Base-by-base conservation (phyloP, 2,329 filamentous ascomycete genomes). In the Cercospora sp. region DNA sequence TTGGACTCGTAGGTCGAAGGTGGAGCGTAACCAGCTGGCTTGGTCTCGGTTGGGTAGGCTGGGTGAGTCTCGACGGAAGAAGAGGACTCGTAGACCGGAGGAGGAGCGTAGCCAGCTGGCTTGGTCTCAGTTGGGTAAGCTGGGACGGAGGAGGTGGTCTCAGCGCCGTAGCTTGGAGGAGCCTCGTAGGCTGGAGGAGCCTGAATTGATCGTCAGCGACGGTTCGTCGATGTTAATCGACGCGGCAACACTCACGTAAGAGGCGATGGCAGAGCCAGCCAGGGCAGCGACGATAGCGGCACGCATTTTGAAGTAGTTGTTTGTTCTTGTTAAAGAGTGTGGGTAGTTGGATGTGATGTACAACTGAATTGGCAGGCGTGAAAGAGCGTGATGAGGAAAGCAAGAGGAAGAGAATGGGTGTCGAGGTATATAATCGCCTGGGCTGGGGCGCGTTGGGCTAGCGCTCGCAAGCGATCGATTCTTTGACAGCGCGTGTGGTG, bases 221-320 rank as follows among this genome's bases (percentile, higher is more conserved):
- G 36, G 36, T 42, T 3, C 16, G 36, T n/a, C n/a, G 36, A n/a
- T 42, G 3, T n/a, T 42, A 6, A 42, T n/a, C 5, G 36, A 42
- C 1, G 36, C 28, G 23, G 9, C 13, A 31, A 26, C 5, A 61
- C 64, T 40, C 59, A 66, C 55, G 57, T 61, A 61, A 68, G 81
- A 73, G 74, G 79, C 79, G 68, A 78, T 58, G 72, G 77, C 81
- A 73, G 78, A 79, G 71, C 69, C 73, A 66, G 79, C 81, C 67
- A 82, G 74, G 73, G 79, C 79, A 65, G 72, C 71, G 63, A 73
- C 64, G 64, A 69, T 66, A 20, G 67, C 63, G 69, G 71, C 73
- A 80, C 82, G 83, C 84, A 85, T 85, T 53, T 71, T 71, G 65
- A 51, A 51, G 61, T 61, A 26, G 42, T 66, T 42, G 57, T 48